Evolutionary conservation across 371 early-diverging fungal species (phyloP).

Genomic region (Mucor plumbeus): DNA sequence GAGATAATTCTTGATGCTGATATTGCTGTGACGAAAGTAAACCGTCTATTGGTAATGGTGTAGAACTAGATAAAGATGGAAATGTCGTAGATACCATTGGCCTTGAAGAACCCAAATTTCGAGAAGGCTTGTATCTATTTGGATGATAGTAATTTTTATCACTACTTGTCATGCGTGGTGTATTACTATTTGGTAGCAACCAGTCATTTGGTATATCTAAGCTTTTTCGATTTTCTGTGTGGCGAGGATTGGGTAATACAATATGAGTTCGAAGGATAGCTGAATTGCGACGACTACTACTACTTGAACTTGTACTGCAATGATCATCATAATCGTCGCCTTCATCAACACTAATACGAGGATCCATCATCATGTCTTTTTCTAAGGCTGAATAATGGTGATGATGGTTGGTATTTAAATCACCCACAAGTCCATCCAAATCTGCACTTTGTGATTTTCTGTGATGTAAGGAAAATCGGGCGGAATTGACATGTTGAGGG

Average conservation of each 20-base stretch:
- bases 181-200: slow-evolving; percentile 18
- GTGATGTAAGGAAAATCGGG: slow-evolving; percentile 32
- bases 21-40: neutral
- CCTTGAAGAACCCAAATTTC: slow-evolving; percentile 29
- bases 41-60: slow-evolving; percentile 33
- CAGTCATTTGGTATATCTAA: slow-evolving; percentile 49
- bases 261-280: slow-evolving; percentile 47
- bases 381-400: slow-evolving; percentile 5
- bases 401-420: neutral
- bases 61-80: slow-evolving; percentile 48
- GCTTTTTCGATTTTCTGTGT: slow-evolving; percentile 34
- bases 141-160: neutral
- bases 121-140: slow-evolving; percentile 10
- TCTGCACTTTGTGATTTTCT: slow-evolving; percentile 55
- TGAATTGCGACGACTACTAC: slow-evolving; percentile 35
- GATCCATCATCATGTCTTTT: neutral
- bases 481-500: slow-evolving; percentile 6
- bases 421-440: slow-evolving; percentile 26
- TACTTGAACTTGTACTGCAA: slow-evolving; percentile 13
- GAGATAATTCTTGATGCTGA: neutral
- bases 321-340: neutral
- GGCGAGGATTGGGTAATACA: slow-evolving; percentile 33
- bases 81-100: slow-evolving; percentile 53
- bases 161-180: slow-evolving; percentile 9
- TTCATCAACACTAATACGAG: neutral